Percentiles rank a stretch among this genome's conserved stretches.
Conservation (phyloP, 768 basidiomycete genomes). For the Kwoniella bestiolae region DNA sequence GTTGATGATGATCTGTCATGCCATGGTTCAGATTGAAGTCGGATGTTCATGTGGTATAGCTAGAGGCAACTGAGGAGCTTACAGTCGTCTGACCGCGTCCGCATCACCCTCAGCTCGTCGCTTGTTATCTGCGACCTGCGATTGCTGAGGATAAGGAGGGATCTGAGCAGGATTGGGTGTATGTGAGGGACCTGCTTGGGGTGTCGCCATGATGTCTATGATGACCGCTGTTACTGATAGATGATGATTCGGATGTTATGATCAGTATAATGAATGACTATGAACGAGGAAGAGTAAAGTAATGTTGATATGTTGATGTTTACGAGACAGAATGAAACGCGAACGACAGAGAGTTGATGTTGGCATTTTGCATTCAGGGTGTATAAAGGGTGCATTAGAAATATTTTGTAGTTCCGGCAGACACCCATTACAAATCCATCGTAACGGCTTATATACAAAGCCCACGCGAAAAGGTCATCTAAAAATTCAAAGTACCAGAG, state of each 20-base stretch:
- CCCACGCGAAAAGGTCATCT: background rate
- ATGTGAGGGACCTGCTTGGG: constrained; percentile 25
- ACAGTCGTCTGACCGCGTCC: constrained; percentile 34
- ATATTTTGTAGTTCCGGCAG: background rate
- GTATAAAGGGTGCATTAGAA: background rate
- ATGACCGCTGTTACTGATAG: background rate
- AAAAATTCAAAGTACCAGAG: constrained; percentile 8
- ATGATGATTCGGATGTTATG: too few species aligned
- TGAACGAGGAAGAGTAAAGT: background rate
- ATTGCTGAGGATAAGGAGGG: constrained; percentile 14
- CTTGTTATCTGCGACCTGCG: constrained; percentile 25
- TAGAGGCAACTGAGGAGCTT: too few species aligned
- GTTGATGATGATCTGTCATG: too few species aligned
- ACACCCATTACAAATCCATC: background rate
- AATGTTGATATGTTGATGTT: background rate
- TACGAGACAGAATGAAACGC: constrained; percentile 7
- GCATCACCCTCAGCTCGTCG: constrained; percentile 35
- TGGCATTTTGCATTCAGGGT: background rate
- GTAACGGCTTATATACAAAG: background rate
- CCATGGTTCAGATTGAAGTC: too few species aligned
- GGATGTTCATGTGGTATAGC: too few species aligned
- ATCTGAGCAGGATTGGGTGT: background rate
- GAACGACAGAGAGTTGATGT: background rate
- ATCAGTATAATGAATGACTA: too few species aligned
- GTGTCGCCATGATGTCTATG: constrained; percentile 7